These are phyloP conservation scores for Vaccinium myrtillus DNA, from an alignment of 148 eudicot genomes.

Conservation along the genomic window DNA sequence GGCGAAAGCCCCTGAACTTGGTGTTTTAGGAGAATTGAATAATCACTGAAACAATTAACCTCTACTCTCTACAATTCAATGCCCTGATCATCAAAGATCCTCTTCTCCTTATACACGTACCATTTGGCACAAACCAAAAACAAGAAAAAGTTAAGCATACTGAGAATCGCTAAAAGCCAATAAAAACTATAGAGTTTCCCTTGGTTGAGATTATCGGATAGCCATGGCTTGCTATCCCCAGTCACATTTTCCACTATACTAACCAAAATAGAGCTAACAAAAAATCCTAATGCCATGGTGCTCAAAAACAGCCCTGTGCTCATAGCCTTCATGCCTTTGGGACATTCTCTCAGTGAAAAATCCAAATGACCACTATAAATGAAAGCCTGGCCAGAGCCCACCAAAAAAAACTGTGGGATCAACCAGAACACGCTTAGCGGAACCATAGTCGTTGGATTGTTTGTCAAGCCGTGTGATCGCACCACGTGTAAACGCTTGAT, in stretches of 20 bases:
- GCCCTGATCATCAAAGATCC: not conserved
- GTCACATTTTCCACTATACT: not conserved
- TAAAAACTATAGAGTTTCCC: slow-evolving; percentile 78
- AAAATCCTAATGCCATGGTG: not conserved
- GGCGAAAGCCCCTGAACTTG: no score
- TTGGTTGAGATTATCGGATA: slow-evolving; percentile 75
- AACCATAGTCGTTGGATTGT: slow-evolving; percentile 29
- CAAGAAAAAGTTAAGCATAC: not conserved
- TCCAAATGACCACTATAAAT: slow-evolving; percentile 85
- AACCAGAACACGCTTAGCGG: slow-evolving; percentile 74
- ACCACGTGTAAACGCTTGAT: slow-evolving; percentile 51
- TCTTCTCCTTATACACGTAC: not conserved
- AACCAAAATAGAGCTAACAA: not conserved
- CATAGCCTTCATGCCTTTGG: not conserved
- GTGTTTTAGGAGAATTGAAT: no score
- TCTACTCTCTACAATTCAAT: not conserved
- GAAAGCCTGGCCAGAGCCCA: slow-evolving; percentile 89
- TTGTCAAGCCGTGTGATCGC: slow-evolving; percentile 25
- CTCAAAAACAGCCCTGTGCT: not conserved
- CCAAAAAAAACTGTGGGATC: slow-evolving; percentile 66
- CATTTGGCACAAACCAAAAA: not conserved
- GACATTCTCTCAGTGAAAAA: slow-evolving; percentile 13
- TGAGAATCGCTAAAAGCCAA: slow-evolving; percentile 46
- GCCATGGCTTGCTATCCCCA: slow-evolving; percentile 50
- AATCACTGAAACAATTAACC: not conserved